A percentile compares a stretch with the other conserved stretches of the same genome.
phyloP scores from a whole-genome alignment of 2,329 filamentous ascomycete species.

The Aaosphaeria pasadenensis region DNA sequence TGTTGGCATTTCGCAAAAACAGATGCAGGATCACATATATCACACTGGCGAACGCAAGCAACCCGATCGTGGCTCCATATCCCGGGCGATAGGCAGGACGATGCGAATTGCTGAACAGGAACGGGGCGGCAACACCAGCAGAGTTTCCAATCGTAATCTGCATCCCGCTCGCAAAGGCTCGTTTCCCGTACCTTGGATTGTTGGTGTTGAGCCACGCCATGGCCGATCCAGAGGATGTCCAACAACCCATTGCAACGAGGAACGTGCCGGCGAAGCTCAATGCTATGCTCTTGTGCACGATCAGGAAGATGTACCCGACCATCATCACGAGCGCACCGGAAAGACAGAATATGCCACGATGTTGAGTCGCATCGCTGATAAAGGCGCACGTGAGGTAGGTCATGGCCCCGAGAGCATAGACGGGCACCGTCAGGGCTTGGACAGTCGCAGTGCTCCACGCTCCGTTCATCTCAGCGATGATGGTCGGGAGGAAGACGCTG shows the following conservation, averaged over 20 bases:
- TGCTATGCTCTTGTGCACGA: neutral
- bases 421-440: constrained; percentile 1
- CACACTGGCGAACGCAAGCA: neutral
- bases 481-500: constrained; percentile 1
- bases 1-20: neutral
- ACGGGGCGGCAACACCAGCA: neutral
- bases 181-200: constrained; percentile 28
- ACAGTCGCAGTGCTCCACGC: neutral
- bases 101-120: neutral
- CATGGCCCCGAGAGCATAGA: constrained; percentile 1
- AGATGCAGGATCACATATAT: neutral
- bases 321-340: neutral
- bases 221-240: constrained; percentile 19
- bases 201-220: constrained; percentile 28
- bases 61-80: neutral
- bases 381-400: neutral
- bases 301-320: neutral
- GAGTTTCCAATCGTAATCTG: constrained; percentile 26
- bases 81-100: neutral
- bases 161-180: constrained; percentile 25
- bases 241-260: constrained; percentile 26
- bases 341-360: neutral
- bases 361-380: neutral
- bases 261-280: constrained; percentile 21
- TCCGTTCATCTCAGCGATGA: neutral